Evolutionary conservation across 305 asterid species (phyloP), one percentile per base, ranked within the genome.

Genomic region (Solanum hybrid): DNA sequence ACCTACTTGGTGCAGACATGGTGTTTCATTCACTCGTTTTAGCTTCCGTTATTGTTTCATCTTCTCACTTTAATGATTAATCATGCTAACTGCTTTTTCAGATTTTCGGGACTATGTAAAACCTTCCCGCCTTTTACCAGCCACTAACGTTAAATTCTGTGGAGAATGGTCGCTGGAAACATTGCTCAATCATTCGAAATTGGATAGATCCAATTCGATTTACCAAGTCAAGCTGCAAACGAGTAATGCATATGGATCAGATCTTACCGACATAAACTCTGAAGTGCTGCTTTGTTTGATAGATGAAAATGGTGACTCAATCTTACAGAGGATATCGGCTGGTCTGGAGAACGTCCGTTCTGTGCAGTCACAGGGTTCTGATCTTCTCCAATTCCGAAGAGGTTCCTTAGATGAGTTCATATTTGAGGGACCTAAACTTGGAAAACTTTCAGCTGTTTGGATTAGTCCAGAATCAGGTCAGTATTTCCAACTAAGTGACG

Each of bases 71-170:
- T 57, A 40, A 40, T 40, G 16, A 40, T 11, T 40, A 1, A 57
- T 57, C 69, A 57, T 57, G 69, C 69, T 20, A 57, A 57, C 69
- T 57, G 24, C 7, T 57, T 57, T 57, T 20, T 89, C 92, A 97
- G 99, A 96, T 96, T 96, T 95, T 93, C 98, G 94, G 94, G 97
- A 92, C 89, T 96, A 95, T 89, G 97, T 94, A 35, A 97, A 94
- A 89, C 99, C 99, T 69, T 88, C 89, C 24, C 94, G 93, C 40
- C 98, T 97, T 89, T 89, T 96, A 89, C 96, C 94, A 57, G 95
- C 97, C 46, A 89, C 92, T 4, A 92, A 94, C 87, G 93, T 92
- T 83, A 93, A 91, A 88, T 71, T 91, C 86, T 86, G 87, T 90
- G 86, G 89, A 75, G 94, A 91, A 89, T 91, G 92, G 77, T 93